Evolutionary conservation across 768 basidiomycete genomes (phyloP), one percentile per base, ranked within the genome.

Genomic region (Coprinellus micaceus): DNA sequence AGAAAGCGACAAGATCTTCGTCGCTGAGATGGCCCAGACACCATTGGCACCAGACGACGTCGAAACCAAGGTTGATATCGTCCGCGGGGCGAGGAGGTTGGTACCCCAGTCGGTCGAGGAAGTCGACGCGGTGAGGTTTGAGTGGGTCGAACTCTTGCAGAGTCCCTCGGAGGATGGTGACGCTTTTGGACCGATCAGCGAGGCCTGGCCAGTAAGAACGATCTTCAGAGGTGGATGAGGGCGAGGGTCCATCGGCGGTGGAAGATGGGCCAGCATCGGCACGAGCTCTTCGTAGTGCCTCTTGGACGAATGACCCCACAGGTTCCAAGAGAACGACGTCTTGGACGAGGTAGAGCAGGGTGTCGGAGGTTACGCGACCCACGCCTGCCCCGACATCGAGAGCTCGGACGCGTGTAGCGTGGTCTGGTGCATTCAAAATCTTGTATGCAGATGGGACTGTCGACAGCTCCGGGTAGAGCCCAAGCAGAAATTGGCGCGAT

Each of bases 41-140:
- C 96, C 96, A 98, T 69, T 99, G 96, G 64, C 91, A 92, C 95
- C 92, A 94, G 56, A 96, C 81, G 52, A 94, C 82, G 70, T 99
- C 96, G 71, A 94, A 98, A 1, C 82, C 82, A 43, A 77, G 72
- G n/a, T 74, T 67, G 30, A 82, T 81, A 50, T 80, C 83, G 30
- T 74, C 72, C 37, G 66, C 64, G 25, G 74, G 74, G 24, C 72
- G 70, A 6, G 65, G 63, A 0, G 79, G 76, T n/a, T 71, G 71
- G 66, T 81, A 83, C 2, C 91, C 91, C 5, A 93, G 74, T 13
- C 88, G 83, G 49, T 84, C 88, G 25, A 89, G 67, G 57, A 82
- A 77, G 36, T 69, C 77, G 6, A 70, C 72, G 54, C 69, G 74
- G 57, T 79, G 76, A 3, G 74, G 74, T 37, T 71, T 72, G 4